Conservation (phyloP, 495 filamentous ascomycete species). For the Xylaria intraflava region DNA sequence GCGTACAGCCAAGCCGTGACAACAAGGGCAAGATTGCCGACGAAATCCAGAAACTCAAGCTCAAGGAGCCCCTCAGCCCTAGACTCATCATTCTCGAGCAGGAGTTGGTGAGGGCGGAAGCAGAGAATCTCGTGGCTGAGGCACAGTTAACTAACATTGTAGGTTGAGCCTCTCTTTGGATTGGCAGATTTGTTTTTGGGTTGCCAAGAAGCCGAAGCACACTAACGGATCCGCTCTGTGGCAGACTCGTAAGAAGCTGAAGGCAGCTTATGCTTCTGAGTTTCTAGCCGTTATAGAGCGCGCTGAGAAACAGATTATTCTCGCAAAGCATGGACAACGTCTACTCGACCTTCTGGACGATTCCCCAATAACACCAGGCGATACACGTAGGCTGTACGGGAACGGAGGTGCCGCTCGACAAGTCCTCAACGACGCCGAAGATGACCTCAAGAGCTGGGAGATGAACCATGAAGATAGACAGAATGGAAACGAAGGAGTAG, state of each 20-base stretch:
- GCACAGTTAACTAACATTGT: conserved; percentile 94
- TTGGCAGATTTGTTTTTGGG: background rate
- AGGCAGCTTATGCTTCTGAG: conserved; percentile 84
- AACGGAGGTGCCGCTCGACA: conserved; percentile 60
- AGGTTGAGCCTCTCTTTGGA: conserved; percentile 19
- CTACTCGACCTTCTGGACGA: conserved; percentile 88
- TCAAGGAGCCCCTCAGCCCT: conserved; percentile 75
- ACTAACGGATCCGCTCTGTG: conserved; percentile 5
- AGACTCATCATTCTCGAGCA: conserved; percentile 80
- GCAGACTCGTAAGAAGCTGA: conserved; percentile 85
- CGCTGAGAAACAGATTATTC: conserved; percentile 90
- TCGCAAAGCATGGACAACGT: conserved; percentile 81
- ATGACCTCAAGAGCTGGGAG: conserved; percentile 77
- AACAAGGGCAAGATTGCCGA: conserved; percentile 77
- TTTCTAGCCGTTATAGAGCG: conserved; percentile 86
- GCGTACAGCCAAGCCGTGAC: conserved; percentile 86
- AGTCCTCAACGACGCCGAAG: conserved; percentile 89
- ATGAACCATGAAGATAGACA: background rate
- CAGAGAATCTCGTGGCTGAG: conserved; percentile 91
- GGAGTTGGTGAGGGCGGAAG: conserved; percentile 91
- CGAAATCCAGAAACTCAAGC: conserved; percentile 82
- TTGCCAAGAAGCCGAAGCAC: background rate
- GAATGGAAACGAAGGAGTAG: background rate
- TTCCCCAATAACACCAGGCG: conserved; percentile 80
- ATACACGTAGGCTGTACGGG: conserved; percentile 60